Conservation (phyloP, 2,329 filamentous ascomycete genomes). For the Cladosporium phlei region DNA sequence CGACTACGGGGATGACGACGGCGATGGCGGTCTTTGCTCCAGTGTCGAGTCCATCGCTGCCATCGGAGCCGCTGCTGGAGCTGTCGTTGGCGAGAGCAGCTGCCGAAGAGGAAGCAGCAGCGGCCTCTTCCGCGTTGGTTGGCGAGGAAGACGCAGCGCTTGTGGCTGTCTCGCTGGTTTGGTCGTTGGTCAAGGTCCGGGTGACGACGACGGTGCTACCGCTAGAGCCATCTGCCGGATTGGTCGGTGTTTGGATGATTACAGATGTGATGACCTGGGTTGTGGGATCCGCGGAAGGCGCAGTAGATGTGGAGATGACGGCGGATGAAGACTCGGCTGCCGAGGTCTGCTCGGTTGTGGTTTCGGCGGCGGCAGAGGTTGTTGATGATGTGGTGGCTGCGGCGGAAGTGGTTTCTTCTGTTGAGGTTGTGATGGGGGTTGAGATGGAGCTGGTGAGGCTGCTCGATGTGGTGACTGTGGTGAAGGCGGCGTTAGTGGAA, state of each 20-base stretch:
- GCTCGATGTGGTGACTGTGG: conserved; percentile 12
- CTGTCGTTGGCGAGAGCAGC: conserved; percentile 17
- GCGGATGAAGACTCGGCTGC: neutral
- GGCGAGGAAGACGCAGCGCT: conserved; percentile 11
- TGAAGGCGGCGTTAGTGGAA: neutral
- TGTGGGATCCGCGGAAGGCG: conserved; percentile 18
- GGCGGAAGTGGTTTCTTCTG: conserved; percentile 12
- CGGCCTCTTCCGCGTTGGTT: conserved; percentile 4
- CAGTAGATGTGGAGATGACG: conserved; percentile 18
- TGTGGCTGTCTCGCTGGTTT: conserved; percentile 14
- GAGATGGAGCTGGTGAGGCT: conserved; percentile 10
- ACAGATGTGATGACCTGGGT: conserved; percentile 24
- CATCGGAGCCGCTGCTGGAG: conserved; percentile 11
- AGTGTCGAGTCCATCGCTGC: conserved; percentile 49
- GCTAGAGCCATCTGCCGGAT: conserved; percentile 11
- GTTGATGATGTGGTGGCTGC: conserved; percentile 20
- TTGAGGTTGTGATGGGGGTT: conserved; percentile 4
- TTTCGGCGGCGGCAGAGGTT: conserved; percentile 10
- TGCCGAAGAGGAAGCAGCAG: conserved; percentile 18
- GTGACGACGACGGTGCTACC: conserved; percentile 25
- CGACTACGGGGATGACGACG: conserved; percentile 87
- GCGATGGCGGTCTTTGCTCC: conserved; percentile 80
- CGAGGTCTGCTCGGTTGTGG: conserved; percentile 15
- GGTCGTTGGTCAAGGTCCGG: conserved; percentile 5
- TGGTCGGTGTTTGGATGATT: conserved; percentile 18